Base-by-base conservation (phyloP, 345 rosid species). In the Luvunga scandens region DNA sequence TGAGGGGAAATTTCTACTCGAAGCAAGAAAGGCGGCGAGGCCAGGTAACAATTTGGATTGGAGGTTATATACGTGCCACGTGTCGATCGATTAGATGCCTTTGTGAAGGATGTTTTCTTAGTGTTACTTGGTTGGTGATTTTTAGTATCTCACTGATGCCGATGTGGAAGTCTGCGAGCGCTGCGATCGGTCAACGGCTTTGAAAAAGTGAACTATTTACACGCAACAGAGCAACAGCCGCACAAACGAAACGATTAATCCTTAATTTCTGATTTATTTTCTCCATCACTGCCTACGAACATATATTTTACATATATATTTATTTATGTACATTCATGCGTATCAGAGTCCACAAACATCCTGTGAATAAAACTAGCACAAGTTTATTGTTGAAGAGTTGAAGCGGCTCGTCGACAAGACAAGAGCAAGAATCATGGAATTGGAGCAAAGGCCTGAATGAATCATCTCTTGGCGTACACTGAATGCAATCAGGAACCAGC, bases 371-470 rank as follows among this genome's bases (percentile, higher is more conserved):
- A 48, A 48, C 6, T 50, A 16, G 18, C 56, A 50, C 5, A 50
- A 50, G 21, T 18, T 42, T 12, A 42, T 42, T 67, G 48, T 67
- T 4, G 69, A 85, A 87, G 13, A 87, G 75, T 59, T n/a, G 19
- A 59, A 85, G 78, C 38, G 86, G 87, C 79, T 87, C 85, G 2
- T 79, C 78, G 34, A 87, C 69, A 6, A 87, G 87, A 72, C 83
- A 86, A 1, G 86, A 79, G 85, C 83, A 25, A 81, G 63, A 39
- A 85, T 83, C 72, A 75, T 62, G 24, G 86, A 77, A 81, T 81
- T 64, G 45, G 86, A 24, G 62, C 24, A 66, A 73, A 79, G 3
- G 2, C 82, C 84, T 14, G 83, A 79, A 38, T 6, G 55, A 25
- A 33, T 77, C 87, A 84, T 42, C 50, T 12, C 50, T 0, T 42